A percentile compares a stretch with the other conserved stretches of the same genome.
Evolutionary conservation across 2,329 filamentous ascomycete species (phyloP).

Genomic region (Coniochaeta sp.): DNA sequence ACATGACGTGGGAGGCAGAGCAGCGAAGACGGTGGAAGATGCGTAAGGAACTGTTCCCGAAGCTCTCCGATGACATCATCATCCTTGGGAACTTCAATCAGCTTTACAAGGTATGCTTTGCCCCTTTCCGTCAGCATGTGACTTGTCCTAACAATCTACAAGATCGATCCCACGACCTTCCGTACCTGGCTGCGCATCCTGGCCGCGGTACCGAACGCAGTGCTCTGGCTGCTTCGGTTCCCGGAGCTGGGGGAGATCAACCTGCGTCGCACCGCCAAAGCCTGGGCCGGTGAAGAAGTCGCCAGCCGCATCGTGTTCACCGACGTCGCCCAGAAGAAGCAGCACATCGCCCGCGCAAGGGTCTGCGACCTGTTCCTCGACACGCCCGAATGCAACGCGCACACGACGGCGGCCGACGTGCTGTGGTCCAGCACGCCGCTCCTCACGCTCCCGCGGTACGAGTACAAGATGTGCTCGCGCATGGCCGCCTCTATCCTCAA

Average conservation of each 20-base stretch:
- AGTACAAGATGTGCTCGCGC: constrained; percentile 98
- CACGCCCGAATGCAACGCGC: constrained; percentile 95
- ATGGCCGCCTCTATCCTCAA: constrained; percentile 95
- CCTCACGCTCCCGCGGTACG: constrained; percentile 81
- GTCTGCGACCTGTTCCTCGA: constrained; percentile 94
- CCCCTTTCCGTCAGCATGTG: background rate
- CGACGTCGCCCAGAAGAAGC: constrained; percentile 89
- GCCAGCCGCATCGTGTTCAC: constrained; percentile 88
- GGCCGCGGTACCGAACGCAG: constrained; percentile 72
- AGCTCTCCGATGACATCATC: constrained; percentile 71
- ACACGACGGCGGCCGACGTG: constrained; percentile 94
- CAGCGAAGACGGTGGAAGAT: constrained; percentile 79
- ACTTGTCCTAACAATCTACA: background rate
- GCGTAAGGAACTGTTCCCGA: constrained; percentile 86
- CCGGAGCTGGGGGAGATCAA: constrained; percentile 88
- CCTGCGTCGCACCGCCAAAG: constrained; percentile 67
- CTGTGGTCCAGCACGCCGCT: constrained; percentile 94
- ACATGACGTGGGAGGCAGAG: constrained; percentile 75
- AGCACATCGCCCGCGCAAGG: constrained; percentile 86
- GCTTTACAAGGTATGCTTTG: constrained; percentile 80
- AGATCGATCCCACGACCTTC: constrained; percentile 97
- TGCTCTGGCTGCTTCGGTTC: constrained; percentile 95
- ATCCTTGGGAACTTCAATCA: constrained; percentile 99
- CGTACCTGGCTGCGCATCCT: constrained; percentile 92
- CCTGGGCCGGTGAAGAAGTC: constrained; percentile 80